Base-by-base conservation (phyloP, 768 basidiomycete genomes). In the Suillus discolor region DNA sequence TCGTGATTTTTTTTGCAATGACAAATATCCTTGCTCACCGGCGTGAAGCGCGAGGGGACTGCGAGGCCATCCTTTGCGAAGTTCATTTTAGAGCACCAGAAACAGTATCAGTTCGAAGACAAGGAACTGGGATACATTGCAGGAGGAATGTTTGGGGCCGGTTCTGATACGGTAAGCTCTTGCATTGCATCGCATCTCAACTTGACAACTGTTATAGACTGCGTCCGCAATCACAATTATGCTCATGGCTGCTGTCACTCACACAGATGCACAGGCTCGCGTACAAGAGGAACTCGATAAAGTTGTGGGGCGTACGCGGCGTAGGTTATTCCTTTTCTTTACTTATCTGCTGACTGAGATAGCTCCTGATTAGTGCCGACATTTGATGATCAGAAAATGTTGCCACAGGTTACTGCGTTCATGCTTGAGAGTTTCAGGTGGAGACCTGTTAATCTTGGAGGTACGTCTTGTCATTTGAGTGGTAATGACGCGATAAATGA, bases 251-350 rank as follows among this genome's bases (percentile, higher is more conserved):
- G 83, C 87, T 11, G 83, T 83, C 3, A 77, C 78, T 53, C 82
- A 84, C 66, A 84, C 85, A 0, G 79, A 83, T 16, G 79, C 84
- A 1, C 86, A 88, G 61, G 72, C 71, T 2, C 77, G 67, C 36
- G 83, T 87, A 1, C 86, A 86, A 55, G 79, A 82, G 20, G 85
- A 89, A 64, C 75, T 89, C 0, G 87, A 87, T 59, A 62, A 61
- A 1, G 80, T 88, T 11, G 72, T 88, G 39, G 86, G 86, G 2
- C 70, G 78, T 16, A 80, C 69, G 6, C 70, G 70, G 66, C 38
- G 74, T 76, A n/a, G 6, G 72, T 36, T 5, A 2, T 7, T 39
- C 44, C 23, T 41, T 39, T 13, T 38, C 38, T 13, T 42, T 54
- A 28, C 4, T 13, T 36, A 12, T 20, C 9, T 39, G 20, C 18